These are phyloP conservation scores for Xylaria curta DNA, from an alignment of 495 filamentous ascomycete species.

Conservation along the genomic window DNA sequence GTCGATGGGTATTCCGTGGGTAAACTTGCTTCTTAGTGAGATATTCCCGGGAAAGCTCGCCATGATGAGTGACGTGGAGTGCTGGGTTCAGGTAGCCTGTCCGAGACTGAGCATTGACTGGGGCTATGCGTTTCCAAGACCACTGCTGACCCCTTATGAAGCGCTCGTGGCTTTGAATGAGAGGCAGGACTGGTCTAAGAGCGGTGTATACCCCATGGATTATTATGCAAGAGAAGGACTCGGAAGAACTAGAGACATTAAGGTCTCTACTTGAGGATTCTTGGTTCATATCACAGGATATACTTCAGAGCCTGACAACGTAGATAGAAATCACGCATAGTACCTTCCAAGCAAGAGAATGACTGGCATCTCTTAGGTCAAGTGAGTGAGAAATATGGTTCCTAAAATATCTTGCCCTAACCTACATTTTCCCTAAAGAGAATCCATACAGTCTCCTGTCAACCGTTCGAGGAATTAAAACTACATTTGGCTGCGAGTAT, in stretches of 20 bases:
- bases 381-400: no score
- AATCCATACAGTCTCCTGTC: background rate
- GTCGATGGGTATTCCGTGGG: conserved; percentile 71
- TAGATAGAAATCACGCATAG: background rate
- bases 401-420: background rate
- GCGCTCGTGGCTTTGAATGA: conserved; percentile 85
- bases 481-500: background rate
- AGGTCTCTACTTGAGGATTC: conserved; percentile 29
- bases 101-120: conserved; percentile 95
- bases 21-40: conserved; percentile 86
- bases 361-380: background rate
- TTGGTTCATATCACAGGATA: background rate
- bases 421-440: background rate
- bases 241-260: conserved; percentile 68
- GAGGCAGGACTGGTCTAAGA: conserved; percentile 73
- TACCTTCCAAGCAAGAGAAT: background rate
- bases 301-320: background rate
- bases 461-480: background rate
- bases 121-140: conserved; percentile 93
- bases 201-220: conserved; percentile 93
- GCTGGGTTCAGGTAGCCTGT: conserved; percentile 98
- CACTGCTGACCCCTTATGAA: conserved; percentile 92
- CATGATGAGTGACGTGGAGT: conserved; percentile 90
- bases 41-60: conserved; percentile 96
- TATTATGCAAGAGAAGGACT: conserved; percentile 94